phyloP scores from a whole-genome alignment of 192 early-diverging fungal genomes.

The Nowakowskiella sp. region DNA sequence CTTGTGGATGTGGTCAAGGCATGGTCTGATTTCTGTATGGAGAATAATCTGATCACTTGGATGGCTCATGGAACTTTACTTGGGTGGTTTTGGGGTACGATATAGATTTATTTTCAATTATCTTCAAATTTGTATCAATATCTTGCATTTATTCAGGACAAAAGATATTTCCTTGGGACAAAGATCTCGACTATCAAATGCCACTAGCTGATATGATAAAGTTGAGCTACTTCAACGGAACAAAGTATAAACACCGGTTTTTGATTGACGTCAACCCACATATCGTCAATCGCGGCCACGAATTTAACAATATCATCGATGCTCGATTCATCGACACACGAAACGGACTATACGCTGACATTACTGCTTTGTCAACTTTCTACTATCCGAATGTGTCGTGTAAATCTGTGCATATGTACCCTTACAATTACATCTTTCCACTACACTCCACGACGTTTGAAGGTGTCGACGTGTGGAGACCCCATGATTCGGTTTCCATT shows the following conservation, averaged over 20 bases:
- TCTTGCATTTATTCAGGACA: too few relatives aligned
- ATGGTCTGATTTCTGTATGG: too few relatives aligned
- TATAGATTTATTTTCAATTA: too few relatives aligned
- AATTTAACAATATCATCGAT: conserved; percentile 25
- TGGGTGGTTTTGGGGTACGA: conserved; percentile 39
- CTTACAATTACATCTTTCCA: conserved; percentile 5
- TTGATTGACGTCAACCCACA: conserved; percentile 27
- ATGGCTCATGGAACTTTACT: conserved; percentile 29
- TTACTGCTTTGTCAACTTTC: conserved; percentile 19
- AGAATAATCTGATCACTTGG: too few relatives aligned
- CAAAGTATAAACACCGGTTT: too few relatives aligned
- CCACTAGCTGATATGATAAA: conserved; percentile 3
- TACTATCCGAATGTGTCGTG: conserved; percentile 7
- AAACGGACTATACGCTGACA: conserved; percentile 25
- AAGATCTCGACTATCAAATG: conserved; percentile 29
- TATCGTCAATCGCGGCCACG: conserved; percentile 4
- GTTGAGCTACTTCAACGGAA: too few relatives aligned
- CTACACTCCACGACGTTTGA: conserved; percentile 16
- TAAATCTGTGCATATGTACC: conserved; percentile 22
- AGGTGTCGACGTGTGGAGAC: conserved; percentile 23
- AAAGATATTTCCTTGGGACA: conserved; percentile 29
- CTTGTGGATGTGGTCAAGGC: too few relatives aligned
- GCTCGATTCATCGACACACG: conserved; percentile 28
- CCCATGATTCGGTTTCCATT: conserved; percentile 3
- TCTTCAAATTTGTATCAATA: too few relatives aligned